These are phyloP conservation scores for Thielaviopsis punctulata DNA, from an alignment of 2,329 filamentous ascomycete species.

Conservation along the genomic window DNA sequence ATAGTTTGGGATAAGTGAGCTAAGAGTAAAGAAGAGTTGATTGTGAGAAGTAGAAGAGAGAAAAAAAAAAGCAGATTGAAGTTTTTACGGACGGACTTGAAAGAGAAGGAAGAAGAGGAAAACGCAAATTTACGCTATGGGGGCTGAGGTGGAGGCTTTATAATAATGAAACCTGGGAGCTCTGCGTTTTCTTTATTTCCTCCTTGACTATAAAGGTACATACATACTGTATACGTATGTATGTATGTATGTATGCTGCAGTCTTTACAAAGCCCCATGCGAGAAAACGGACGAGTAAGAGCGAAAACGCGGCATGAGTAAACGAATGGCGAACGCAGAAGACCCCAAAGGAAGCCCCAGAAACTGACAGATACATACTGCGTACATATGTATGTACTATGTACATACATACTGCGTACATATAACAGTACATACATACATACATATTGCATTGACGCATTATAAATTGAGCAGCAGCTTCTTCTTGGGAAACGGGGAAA, in stretches of 20 bases:
- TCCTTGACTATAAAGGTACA: no score
- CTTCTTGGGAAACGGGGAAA: no score
- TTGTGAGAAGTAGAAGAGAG: not conserved
- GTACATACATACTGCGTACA: no score
- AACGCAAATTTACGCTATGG: not conserved
- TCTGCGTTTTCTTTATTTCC: not conserved
- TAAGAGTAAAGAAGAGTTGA: constrained; percentile 1
- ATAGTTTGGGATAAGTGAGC: constrained; percentile 4
- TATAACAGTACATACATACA: no score
- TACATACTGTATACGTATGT: no score
- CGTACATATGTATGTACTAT: no score
- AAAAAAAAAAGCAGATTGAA: not conserved
- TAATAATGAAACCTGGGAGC: not conserved
- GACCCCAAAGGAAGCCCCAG: not conserved
- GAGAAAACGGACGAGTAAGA: not conserved
- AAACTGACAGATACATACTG: no score
- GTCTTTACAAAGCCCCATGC: not conserved
- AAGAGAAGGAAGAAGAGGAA: not conserved
- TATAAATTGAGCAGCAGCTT: no score
- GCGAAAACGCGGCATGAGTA: not conserved
- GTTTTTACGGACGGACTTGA: not conserved
- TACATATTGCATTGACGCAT: no score
- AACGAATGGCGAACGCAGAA: not conserved
- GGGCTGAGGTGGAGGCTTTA: not conserved
- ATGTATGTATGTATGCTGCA: not conserved